phyloP scores from a whole-genome alignment of 768 basidiomycete genomes.

The Trametes coccinea region DNA sequence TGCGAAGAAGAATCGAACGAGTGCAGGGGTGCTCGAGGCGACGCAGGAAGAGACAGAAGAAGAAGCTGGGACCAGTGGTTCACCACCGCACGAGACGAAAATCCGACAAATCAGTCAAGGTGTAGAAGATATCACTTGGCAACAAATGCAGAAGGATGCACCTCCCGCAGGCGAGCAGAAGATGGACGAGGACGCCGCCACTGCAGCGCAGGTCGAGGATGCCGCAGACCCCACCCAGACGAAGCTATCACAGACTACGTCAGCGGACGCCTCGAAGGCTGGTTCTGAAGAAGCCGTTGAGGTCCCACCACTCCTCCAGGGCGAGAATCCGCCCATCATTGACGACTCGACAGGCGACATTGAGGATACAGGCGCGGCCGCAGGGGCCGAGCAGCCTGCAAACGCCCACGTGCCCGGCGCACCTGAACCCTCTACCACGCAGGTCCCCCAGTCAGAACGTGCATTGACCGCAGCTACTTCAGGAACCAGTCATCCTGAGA shows the following conservation, averaged over 20 bases:
- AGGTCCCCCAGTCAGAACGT: background rate
- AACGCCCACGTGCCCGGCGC: slow-evolving; percentile 22
- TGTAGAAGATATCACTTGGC: slow-evolving; percentile 77
- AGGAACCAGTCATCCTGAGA: background rate
- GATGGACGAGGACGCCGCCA: slow-evolving; percentile 6
- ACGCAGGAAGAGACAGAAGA: slow-evolving; percentile 59
- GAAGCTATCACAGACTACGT: background rate
- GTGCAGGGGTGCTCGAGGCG: slow-evolving; percentile 46
- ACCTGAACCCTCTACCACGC: slow-evolving; percentile 3
- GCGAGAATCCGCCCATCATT: slow-evolving; percentile 25
- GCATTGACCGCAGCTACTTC: background rate
- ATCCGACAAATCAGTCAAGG: slow-evolving; percentile 76
- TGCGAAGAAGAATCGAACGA: slow-evolving; percentile 73
- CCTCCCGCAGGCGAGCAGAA: slow-evolving; percentile 9
- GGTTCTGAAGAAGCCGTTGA: background rate
- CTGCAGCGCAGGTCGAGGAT: background rate
- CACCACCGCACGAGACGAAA: slow-evolving; percentile 80
- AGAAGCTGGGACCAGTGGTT: slow-evolving; percentile 40
- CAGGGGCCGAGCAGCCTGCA: slow-evolving; percentile 28
- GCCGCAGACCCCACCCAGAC: background rate
- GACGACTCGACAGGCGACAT: slow-evolving; percentile 23
- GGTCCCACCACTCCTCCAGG: slow-evolving; percentile 8
- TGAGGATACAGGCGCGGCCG: slow-evolving; percentile 29
- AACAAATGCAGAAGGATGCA: slow-evolving; percentile 43
- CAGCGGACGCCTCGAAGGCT: background rate